A percentile compares a stretch with the other conserved stretches of the same genome.
Evolutionary conservation across 768 basidiomycete species (phyloP).

Genomic region (Dacryopinax spathularia): DNA sequence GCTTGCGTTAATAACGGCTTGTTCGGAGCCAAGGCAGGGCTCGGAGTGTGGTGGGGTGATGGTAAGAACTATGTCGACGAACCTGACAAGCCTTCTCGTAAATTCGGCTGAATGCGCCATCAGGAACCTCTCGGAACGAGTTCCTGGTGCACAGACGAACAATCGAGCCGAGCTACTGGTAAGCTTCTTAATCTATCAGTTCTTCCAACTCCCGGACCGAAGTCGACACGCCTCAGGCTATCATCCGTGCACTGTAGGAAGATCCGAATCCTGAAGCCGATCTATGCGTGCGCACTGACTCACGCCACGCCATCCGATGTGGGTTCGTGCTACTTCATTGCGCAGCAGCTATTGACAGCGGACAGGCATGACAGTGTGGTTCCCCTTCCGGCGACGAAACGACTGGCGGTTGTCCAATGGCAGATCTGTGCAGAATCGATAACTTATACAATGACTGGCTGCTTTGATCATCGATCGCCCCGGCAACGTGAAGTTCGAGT

Average conservation of each 20-base stretch:
- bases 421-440: too few relatives aligned
- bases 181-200: constrained; percentile 60
- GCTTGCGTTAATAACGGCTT: constrained; percentile 75
- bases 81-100: neutral
- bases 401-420: constrained; percentile 11
- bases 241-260: constrained; percentile 68
- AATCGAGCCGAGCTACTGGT: constrained; percentile 18
- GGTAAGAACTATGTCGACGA: constrained; percentile 43
- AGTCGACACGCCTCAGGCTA: constrained; percentile 41
- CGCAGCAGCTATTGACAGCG: neutral
- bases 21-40: constrained; percentile 49
- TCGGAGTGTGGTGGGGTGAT: constrained; percentile 81
- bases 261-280: constrained; percentile 38
- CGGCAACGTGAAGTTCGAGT: constrained; percentile 39
- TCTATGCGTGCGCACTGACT: constrained; percentile 73
- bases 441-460: constrained; percentile 49
- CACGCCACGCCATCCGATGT: constrained; percentile 73
- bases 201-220: neutral
- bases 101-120: neutral
- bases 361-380: constrained; percentile 54
- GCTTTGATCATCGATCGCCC: constrained; percentile 43
- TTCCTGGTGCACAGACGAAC: constrained; percentile 26
- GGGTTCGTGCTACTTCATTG: constrained; percentile 6
- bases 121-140: constrained; percentile 61
- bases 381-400: constrained; percentile 45